Evolutionary conservation across 2,329 filamentous ascomycete species (phyloP).

Genomic region (Apiospora aurea): DNA sequence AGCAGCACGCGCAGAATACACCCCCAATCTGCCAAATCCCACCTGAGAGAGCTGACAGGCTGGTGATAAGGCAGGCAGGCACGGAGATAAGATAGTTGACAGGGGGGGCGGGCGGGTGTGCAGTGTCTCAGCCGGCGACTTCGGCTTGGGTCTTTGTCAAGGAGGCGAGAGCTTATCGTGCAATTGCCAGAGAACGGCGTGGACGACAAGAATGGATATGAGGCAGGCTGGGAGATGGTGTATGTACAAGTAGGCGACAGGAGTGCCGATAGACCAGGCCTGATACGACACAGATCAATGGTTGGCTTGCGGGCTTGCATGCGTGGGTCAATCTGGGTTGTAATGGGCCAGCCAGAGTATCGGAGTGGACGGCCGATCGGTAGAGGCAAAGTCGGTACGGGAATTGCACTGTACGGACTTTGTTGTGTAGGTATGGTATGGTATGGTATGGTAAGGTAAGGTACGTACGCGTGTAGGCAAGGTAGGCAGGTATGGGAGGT

Average conservation of each 20-base stretch:
- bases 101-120: background rate
- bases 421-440: background rate
- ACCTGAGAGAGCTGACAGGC: background rate
- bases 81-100: slow-evolving; percentile 12
- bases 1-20: background rate
- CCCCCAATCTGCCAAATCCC: slow-evolving; percentile 11
- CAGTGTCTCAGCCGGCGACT: background rate
- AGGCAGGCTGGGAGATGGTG: background rate
- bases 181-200: background rate
- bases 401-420: slow-evolving; percentile 13
- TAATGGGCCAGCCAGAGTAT: slow-evolving; percentile 12
- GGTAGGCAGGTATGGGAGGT: background rate
- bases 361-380: slow-evolving; percentile 1
- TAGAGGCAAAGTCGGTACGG: background rate
- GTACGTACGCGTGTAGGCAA: background rate
- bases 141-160: slow-evolving; percentile 1
- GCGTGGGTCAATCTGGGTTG: slow-evolving; percentile 2
- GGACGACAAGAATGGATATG: background rate
- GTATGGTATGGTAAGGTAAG: too few relatives aligned
- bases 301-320: background rate
- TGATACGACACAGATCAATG: background rate
- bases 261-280: background rate
- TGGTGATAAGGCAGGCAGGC: slow-evolving; percentile 18
- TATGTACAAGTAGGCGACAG: background rate
- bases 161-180: slow-evolving; percentile 2